These are phyloP conservation scores for Didymella sp. DNA, from an alignment of 2,329 filamentous ascomycete species.

Conservation along the genomic window DNA sequence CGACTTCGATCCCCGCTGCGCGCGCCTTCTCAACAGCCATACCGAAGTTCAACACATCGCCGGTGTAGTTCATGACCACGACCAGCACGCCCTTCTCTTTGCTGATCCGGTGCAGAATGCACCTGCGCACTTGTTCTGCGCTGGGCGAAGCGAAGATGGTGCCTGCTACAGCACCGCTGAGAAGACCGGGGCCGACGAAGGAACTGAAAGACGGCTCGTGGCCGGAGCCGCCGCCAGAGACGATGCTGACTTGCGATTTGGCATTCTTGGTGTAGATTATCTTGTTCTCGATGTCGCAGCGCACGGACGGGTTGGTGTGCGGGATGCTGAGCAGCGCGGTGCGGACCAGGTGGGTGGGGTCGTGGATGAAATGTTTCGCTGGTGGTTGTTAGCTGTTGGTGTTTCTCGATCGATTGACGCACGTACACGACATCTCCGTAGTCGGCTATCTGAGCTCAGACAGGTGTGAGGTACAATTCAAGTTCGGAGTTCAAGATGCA, in stretches of 20 bases:
- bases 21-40: constrained; percentile 92
- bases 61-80: constrained; percentile 94
- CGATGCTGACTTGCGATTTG: constrained; percentile 72
- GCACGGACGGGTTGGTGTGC: constrained; percentile 81
- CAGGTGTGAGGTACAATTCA: not conserved
- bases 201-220: constrained; percentile 89
- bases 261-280: constrained; percentile 56
- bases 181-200: constrained; percentile 82
- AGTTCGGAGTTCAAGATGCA: not conserved
- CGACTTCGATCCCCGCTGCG: constrained; percentile 75
- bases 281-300: constrained; percentile 80
- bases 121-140: constrained; percentile 81
- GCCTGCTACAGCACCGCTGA: constrained; percentile 82
- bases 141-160: constrained; percentile 85
- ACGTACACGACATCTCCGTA: constrained; percentile 12
- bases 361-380: constrained; percentile 87
- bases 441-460: not conserved
- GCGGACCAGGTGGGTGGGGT: constrained; percentile 78
- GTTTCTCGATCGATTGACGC: not conserved
- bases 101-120: constrained; percentile 75
- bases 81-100: constrained; percentile 78
- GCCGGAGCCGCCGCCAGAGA: constrained; percentile 88
- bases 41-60: constrained; percentile 82
- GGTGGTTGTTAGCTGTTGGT: not conserved
- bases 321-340: constrained; percentile 79